These are phyloP conservation scores for Stephania japonica DNA, from an alignment of 164 flowering plant genomes.

Conservation along the genomic window DNA sequence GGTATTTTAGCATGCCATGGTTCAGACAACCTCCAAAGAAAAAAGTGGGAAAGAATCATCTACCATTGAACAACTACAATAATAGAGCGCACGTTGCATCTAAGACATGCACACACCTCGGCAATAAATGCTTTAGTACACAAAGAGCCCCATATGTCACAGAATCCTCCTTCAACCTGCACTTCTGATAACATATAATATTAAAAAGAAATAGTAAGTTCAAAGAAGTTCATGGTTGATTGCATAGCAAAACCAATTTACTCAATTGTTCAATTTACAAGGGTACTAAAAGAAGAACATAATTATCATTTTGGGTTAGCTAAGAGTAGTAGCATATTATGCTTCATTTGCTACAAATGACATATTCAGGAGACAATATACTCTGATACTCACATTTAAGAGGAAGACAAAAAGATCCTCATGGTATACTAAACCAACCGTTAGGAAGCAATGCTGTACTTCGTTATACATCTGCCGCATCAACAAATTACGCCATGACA, in stretches of 20 bases:
- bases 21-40: slow-evolving; percentile 70
- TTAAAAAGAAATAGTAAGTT: background rate
- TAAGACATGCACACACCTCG: slow-evolving; percentile 49
- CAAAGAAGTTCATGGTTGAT: background rate
- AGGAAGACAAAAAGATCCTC: slow-evolving; percentile 82
- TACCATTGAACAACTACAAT: slow-evolving; percentile 1
- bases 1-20: slow-evolving; percentile 85
- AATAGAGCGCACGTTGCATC: background rate
- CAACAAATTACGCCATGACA: background rate
- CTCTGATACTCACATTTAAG: slow-evolving; percentile 59
- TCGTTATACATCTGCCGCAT: slow-evolving; percentile 84
- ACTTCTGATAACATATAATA: slow-evolving; percentile 45
- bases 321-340: slow-evolving; percentile 35
- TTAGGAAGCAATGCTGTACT: slow-evolving; percentile 90
- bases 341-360: background rate
- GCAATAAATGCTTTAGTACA: slow-evolving; percentile 89
- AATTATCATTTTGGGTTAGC: background rate
- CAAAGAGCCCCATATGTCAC: slow-evolving; percentile 80
- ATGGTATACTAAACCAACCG: slow-evolving; percentile 81
- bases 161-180: slow-evolving; percentile 80
- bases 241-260: background rate
- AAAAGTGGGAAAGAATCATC: slow-evolving; percentile 2
- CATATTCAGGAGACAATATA: too few species aligned
- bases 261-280: background rate
- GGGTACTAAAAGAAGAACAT: background rate